These are phyloP conservation scores for Quercus engelmannii DNA, from an alignment of 306 rosid genomes.

Conservation along the genomic window DNA sequence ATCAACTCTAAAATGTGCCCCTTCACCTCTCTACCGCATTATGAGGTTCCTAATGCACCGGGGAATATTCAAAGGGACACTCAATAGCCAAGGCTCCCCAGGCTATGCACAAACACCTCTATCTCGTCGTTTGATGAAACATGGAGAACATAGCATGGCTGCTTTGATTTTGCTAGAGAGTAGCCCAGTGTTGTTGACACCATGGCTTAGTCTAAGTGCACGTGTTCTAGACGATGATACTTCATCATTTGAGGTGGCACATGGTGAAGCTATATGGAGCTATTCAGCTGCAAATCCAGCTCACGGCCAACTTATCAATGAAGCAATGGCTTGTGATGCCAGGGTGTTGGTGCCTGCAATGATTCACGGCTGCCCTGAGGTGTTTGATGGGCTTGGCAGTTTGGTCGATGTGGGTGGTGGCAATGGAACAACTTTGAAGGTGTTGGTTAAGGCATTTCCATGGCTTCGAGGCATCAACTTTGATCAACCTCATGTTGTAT, in stretches of 20 bases:
- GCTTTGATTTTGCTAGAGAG: constrained; percentile 23
- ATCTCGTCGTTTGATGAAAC: constrained; percentile 29
- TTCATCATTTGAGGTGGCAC: too few relatives aligned
- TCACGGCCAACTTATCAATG: constrained; percentile 41
- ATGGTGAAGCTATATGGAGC: too few relatives aligned
- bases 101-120: constrained; percentile 33
- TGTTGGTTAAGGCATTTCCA: constrained; percentile 36
- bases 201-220: constrained; percentile 24
- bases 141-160: constrained; percentile 22
- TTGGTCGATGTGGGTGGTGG: constrained; percentile 84
- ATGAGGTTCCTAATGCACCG: constrained; percentile 49
- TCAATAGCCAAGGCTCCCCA: neutral
- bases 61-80: constrained; percentile 38
- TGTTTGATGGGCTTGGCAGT: constrained; percentile 34
- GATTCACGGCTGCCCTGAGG: constrained; percentile 28
- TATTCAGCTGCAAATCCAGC: constrained; percentile 14
- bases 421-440: constrained; percentile 40
- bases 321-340: constrained; percentile 63
- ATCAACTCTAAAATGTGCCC: constrained; percentile 33
- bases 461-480: constrained; percentile 57
- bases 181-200: constrained; percentile 36
- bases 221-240: too few relatives aligned
- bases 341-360: constrained; percentile 25
- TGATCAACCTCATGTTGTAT: constrained; percentile 68
- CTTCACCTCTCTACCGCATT: constrained; percentile 32